A percentile compares a stretch with the other conserved stretches of the same genome.
phyloP scores from a whole-genome alignment of 1,284 basidiomycete genomes.

The Rhodofomes roseus region DNA sequence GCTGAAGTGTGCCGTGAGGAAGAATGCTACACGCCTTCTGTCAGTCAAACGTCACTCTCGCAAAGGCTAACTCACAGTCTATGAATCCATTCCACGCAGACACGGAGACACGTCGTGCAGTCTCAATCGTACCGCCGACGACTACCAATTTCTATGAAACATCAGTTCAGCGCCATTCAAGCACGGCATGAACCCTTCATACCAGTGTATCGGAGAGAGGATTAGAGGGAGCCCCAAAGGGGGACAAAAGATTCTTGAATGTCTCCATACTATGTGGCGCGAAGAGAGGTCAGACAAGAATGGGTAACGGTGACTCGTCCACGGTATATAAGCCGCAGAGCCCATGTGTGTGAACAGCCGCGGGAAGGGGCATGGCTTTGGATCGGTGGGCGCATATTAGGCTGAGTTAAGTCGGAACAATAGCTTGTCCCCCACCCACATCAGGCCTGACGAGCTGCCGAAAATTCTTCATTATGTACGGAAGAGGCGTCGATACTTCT shows the following conservation, averaged over 20 bases:
- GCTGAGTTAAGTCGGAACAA: constrained; percentile 1
- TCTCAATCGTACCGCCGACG: constrained; percentile 31
- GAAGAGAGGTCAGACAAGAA: constrained; percentile 9
- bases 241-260: constrained; percentile 28
- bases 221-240: constrained; percentile 20
- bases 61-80: constrained; percentile 55
- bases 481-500: neutral
- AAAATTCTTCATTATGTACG: neutral
- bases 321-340: constrained; percentile 8
- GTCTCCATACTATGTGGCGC: constrained; percentile 22
- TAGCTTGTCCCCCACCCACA: constrained; percentile 1
- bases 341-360: constrained; percentile 1
- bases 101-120: constrained; percentile 43
- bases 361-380: constrained; percentile 1
- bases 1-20: constrained; percentile 81
- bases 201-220: constrained; percentile 30
- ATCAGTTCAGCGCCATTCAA: neutral
- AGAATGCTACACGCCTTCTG: constrained; percentile 56
- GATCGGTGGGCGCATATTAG: constrained; percentile 4
- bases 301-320: neutral
- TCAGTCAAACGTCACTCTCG: constrained; percentile 4
- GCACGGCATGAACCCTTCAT: constrained; percentile 1
- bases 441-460: neutral
- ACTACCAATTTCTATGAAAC: constrained; percentile 28
- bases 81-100: constrained; percentile 85